Evolutionary conservation across 2,329 filamentous ascomycete species (phyloP), one percentile per base, ranked within the genome.

Genomic region (Pestalotiopsis fici): DNA sequence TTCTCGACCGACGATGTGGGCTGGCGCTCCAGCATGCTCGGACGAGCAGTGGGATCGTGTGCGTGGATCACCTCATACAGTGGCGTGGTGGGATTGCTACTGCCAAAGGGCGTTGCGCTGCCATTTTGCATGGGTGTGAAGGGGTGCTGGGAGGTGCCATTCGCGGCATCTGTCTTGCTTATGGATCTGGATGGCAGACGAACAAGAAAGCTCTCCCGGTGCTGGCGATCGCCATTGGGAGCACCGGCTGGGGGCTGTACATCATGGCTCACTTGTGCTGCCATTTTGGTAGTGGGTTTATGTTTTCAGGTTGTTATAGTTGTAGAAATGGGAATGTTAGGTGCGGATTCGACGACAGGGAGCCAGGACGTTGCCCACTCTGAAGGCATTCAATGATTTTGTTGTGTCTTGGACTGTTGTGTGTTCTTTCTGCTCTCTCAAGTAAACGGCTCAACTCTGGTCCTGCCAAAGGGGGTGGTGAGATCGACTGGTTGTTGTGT

Each of bases 301-400:
- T n/a, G 21, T 50, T 21, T 35, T 35, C 31, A 35, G 31, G 31
- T 35, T 35, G 31, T 35, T 6, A 11, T 35, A 11, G 31, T 6
- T 35, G 7, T 6, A 35, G 31, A 35, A 11, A 35, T 35, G 31
- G 31, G 7, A 1, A 64, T 64, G 50, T 64, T 64, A 47, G 39
- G 59, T 21, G 59, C 59, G 31, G 59, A 50, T 62, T 62, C 59
- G 59, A 50, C 59, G 25, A 50, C n/a, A 39, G 39, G 59, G 21
- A 62, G 5, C 59, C 59, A 62, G 18, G 59, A 62, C 37, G 59
- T 62, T 62, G 59, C 59, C 59, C n/a, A 62, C 35, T 62, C 37
- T n/a, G 59, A 50, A 62, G 59, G 59, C 59, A 62, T 62, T 62
- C 35, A 62, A 62, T 28, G 27, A 12, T 23, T 60, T 6, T 35